A percentile compares a stretch with the other conserved stretches of the same genome.
Conservation (phyloP, 1,284 basidiomycete genomes). For the Lentinus polychrous region DNA sequence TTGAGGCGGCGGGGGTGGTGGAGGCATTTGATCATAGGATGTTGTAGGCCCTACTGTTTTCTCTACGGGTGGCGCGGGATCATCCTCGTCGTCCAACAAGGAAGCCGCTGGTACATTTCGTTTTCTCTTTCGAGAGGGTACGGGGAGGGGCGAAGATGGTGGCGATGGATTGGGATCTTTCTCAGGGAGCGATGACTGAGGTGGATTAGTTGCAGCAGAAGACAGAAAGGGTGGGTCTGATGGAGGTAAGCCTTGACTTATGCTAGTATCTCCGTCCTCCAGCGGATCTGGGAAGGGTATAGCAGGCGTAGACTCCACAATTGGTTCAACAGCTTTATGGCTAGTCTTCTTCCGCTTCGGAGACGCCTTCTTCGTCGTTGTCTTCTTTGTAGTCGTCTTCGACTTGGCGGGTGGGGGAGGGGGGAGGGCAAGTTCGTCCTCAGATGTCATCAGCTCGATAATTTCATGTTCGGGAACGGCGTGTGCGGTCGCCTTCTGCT, state of each 20-base stretch:
- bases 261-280: conserved; percentile 18
- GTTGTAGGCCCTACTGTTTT: conserved; percentile 1
- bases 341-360: conserved; percentile 16
- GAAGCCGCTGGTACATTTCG: conserved; percentile 9
- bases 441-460: conserved; percentile 26
- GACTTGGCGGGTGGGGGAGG: conserved; percentile 11
- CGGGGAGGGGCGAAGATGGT: conserved; percentile 14
- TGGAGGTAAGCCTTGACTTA: conserved; percentile 24
- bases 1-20: conserved; percentile 11
- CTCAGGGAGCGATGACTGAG: conserved; percentile 8
- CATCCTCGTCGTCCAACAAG: conserved; percentile 13
- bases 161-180: background rate
- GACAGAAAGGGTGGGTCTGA: conserved; percentile 25
- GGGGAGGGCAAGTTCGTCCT: conserved; percentile 19
- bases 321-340: conserved; percentile 3
- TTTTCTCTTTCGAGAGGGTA: conserved; percentile 23
- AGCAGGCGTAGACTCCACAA: conserved; percentile 19
- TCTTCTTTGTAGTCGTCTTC: conserved; percentile 11
- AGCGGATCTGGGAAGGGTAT: conserved; percentile 22
- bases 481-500: conserved; percentile 10
- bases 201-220: conserved; percentile 11
- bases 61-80: background rate
- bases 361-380: conserved; percentile 9
- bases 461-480: conserved; percentile 14
- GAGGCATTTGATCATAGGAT: background rate